Evolutionary conservation across 352 stramenopile genomes (phyloP), one percentile per base, ranked within the genome.

Genomic region (Pythium guiyangense): DNA sequence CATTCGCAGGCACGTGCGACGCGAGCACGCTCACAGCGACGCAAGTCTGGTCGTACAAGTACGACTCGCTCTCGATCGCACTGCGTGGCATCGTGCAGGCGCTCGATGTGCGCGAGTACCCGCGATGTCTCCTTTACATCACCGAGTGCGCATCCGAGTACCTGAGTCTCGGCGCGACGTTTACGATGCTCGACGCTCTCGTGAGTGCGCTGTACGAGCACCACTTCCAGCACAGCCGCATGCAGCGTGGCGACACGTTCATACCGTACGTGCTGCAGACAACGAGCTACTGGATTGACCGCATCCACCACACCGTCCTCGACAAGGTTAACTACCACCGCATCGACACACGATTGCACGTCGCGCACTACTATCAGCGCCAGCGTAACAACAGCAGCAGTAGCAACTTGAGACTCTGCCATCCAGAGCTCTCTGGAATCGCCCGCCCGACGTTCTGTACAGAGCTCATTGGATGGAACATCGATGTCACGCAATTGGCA

Each of bases 131-230:
- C 17, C 8, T 42, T 4, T 43, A 57, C 26, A 20, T 67, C 39
- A 35, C 35, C 39, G 35, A 29, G 2, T 67, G 66, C 12, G n/a
- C 40, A 0, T 18, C 43, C 0, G 57, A 56, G 8, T 15, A 34
- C 3, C 18, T 79, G 12, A 54, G 63, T 29, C 45, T 79, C 1
- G 5, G 37, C 15, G 74, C 52, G 2, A 43, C 59, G 0, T 76
- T 76, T 52, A 51, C 40, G 14, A 76, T 80, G 63, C 49, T 80
- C 0, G 63, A 77, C 26, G 60, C 43, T 11, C 50, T 80, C 11
- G 61, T 77, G 64, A 42, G 27, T 0, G 43, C 59, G 0, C 22
- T 66, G 0, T 48, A 64, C 29, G 20, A 14, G 8, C 3, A 25
- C 22, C 27, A 59, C 43, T 39, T 70, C 63, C 25, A 9, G 14